phyloP scores from a whole-genome alignment of 192 early-diverging fungal genomes.

The Phycomyces nitens region DNA sequence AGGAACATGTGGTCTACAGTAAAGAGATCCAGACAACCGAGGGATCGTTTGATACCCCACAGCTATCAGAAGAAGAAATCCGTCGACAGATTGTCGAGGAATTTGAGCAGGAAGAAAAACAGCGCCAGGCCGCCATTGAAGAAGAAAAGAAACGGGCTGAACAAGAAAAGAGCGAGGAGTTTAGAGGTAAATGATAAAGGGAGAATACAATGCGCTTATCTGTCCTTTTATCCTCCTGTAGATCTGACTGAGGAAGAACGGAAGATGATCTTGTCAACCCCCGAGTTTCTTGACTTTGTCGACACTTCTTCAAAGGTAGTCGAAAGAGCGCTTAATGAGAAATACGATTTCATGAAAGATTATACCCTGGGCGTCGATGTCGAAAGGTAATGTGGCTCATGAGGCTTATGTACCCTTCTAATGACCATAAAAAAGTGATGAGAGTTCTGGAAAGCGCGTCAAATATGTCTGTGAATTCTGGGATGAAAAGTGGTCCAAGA shows the following conservation, averaged over 20 bases:
- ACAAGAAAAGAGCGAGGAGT: conserved; percentile 35
- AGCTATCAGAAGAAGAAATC: conserved; percentile 48
- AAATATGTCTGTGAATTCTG: conserved; percentile 69
- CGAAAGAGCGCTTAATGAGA: conserved; percentile 83
- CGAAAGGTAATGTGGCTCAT: conserved; percentile 52
- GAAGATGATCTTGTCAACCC: conserved; percentile 68
- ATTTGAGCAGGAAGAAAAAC: conserved; percentile 52
- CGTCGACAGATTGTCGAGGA: conserved; percentile 61
- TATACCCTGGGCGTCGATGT: conserved; percentile 70
- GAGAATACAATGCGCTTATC: no score
- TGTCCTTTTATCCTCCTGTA: conserved; percentile 11
- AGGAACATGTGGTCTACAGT: conserved; percentile 84
- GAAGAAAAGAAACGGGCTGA: conserved; percentile 42
- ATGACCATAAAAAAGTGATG: conserved; percentile 43
- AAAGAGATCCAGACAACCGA: conserved; percentile 82
- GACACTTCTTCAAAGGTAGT: conserved; percentile 83
- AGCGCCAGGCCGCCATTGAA: conserved; percentile 42
- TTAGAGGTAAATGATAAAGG: conserved; percentile 28
- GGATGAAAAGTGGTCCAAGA: conserved; percentile 82
- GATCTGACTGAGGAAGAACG: conserved; percentile 86
- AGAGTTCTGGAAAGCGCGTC: conserved; percentile 62
- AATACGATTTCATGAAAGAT: conserved; percentile 92
- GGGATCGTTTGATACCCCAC: conserved; percentile 47
- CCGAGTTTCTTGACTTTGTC: conserved; percentile 83
- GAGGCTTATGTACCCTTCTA: no score